Evolutionary conservation across 1,284 basidiomycete genomes (phyloP).

Genomic region (Rhodotorula sp.): DNA sequence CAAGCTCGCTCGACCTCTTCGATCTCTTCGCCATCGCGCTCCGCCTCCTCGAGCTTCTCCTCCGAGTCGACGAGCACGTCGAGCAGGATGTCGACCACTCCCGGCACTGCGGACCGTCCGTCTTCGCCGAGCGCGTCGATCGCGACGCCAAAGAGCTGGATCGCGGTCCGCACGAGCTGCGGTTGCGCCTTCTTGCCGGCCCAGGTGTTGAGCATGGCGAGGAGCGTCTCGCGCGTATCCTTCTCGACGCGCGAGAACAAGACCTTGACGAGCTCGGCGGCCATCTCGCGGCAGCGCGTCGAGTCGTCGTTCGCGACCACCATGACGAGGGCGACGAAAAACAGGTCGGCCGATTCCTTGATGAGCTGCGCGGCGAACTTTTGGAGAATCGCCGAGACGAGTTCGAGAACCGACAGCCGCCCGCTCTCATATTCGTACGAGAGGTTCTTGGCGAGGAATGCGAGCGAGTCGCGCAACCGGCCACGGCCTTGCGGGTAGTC

Average conservation of each 20-base stretch:
- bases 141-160: conserved; percentile 77
- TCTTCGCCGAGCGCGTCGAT: conserved; percentile 61
- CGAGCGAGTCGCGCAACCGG: conserved; percentile 80
- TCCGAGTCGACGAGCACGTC: conserved; percentile 58
- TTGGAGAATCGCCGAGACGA: conserved; percentile 73
- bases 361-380: conserved; percentile 82
- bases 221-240: conserved; percentile 60
- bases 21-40: conserved; percentile 55
- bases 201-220: conserved; percentile 79
- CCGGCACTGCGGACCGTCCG: conserved; percentile 53
- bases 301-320: conserved; percentile 91
- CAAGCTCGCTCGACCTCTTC: conserved; percentile 60
- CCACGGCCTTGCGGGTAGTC: conserved; percentile 98
- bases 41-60: conserved; percentile 50
- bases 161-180: conserved; percentile 66
- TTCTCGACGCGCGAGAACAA: conserved; percentile 69
- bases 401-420: conserved; percentile 85
- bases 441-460: conserved; percentile 89
- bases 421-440: conserved; percentile 89
- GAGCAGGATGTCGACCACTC: conserved; percentile 63
- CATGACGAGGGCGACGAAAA: conserved; percentile 91
- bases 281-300: conserved; percentile 81
- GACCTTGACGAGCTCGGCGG: conserved; percentile 73
- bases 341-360: conserved; percentile 77
- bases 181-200: conserved; percentile 62